Percentiles rank a stretch among this genome's conserved stretches.
phyloP scores from a whole-genome alignment of 2,329 filamentous ascomycete species.

The Sphaceloma murrayae region DNA sequence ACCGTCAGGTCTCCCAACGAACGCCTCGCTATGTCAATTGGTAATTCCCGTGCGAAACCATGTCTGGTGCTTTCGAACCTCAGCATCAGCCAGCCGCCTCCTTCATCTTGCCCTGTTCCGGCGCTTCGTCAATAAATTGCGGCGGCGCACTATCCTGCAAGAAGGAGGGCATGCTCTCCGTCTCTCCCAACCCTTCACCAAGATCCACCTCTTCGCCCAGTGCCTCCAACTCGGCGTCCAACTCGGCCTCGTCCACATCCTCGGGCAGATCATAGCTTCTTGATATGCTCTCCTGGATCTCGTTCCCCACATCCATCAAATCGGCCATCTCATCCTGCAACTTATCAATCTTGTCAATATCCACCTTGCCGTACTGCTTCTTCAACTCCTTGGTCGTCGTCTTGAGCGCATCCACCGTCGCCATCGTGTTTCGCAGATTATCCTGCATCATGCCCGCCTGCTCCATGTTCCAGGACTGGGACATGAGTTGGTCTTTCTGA shows the following conservation, averaged over 20 bases:
- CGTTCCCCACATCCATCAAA: constrained; percentile 92
- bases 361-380: constrained; percentile 93
- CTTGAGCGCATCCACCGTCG: constrained; percentile 95
- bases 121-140: constrained; percentile 87
- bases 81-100: constrained; percentile 55
- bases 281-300: constrained; percentile 91
- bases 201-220: constrained; percentile 89
- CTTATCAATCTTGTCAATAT: constrained; percentile 93
- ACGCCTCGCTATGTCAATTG: constrained; percentile 3
- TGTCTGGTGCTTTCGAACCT: background rate
- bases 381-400: constrained; percentile 86
- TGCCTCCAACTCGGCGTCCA: constrained; percentile 93
- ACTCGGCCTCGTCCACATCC: constrained; percentile 90
- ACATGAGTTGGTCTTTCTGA: constrained; percentile 86
- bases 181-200: constrained; percentile 52
- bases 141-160: constrained; percentile 69
- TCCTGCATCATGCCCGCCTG: constrained; percentile 98
- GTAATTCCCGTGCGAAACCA: background rate
- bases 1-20: constrained; percentile 4
- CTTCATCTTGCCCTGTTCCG: constrained; percentile 67
- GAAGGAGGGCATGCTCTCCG: constrained; percentile 59
- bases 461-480: constrained; percentile 98
- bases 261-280: constrained; percentile 91
- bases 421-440: constrained; percentile 97
- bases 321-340: constrained; percentile 99